Percentiles rank a stretch among this genome's conserved stretches.
Evolutionary conservation across 306 rosid genomes (phyloP).

Genomic region (Dryas alaskensis): DNA sequence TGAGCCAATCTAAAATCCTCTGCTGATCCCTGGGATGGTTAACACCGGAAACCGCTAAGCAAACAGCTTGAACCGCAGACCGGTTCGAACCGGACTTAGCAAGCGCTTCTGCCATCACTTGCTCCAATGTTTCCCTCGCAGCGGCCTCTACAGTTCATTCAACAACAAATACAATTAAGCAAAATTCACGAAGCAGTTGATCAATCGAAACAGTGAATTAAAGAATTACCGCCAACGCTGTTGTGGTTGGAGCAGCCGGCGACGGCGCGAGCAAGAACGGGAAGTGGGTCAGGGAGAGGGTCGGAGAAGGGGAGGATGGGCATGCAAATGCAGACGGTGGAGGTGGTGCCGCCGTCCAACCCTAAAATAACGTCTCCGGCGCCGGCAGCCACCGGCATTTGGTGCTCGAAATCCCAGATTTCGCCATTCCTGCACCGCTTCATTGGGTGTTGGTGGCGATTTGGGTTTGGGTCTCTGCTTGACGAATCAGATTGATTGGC

Average conservation of each 20-base stretch:
- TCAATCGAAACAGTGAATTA: neutral
- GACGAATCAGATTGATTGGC: neutral
- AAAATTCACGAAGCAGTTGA: neutral
- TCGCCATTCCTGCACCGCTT: conserved; percentile 71
- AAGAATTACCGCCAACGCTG: conserved; percentile 74
- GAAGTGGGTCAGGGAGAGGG: conserved; percentile 55
- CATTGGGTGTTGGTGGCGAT: conserved; percentile 26
- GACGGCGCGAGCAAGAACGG: conserved; percentile 70
- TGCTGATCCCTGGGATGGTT: conserved; percentile 89
- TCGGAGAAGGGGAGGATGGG: conserved; percentile 47
- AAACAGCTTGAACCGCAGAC: conserved; percentile 83
- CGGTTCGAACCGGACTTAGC: conserved; percentile 69
- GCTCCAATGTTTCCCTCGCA: conserved; percentile 86
- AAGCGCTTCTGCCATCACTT: conserved; percentile 86
- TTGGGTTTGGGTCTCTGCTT: neutral
- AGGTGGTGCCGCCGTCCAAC: conserved; percentile 82
- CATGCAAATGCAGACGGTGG: conserved; percentile 87
- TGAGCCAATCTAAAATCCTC: conserved; percentile 72
- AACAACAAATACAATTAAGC: neutral
- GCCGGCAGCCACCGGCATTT: conserved; percentile 36
- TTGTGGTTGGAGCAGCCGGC: conserved; percentile 96
- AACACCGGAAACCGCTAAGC: conserved; percentile 90
- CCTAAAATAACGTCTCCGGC: conserved; percentile 63
- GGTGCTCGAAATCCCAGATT: conserved; percentile 78
- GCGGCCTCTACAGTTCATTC: conserved; percentile 55